Evolutionary conservation across 2,329 filamentous ascomycete genomes (phyloP), one percentile per base, ranked within the genome.

Genomic region (Aspergillus hiratsukae): DNA sequence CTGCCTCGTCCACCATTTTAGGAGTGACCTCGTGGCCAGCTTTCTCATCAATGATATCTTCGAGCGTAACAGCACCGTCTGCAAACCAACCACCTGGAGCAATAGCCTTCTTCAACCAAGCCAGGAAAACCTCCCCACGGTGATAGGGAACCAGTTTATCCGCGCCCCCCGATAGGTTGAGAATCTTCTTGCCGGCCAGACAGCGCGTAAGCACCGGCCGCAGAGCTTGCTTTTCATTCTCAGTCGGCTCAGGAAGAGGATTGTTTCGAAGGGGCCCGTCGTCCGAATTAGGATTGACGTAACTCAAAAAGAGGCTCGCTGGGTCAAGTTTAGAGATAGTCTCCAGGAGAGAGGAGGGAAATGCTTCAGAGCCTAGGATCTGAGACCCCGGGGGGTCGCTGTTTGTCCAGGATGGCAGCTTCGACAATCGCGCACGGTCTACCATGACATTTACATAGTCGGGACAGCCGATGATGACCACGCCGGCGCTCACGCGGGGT

Each of bases 381-480:
- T 80, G 74, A 0, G 78, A 72, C 0, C 86, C 87, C 0, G 80
- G 78, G 0, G 81, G 78, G 17, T 82, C 76, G 11, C 80, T 79
- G 1, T 77, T 71, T 0, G 81, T 82, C 74, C 82, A 90, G 0
- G 84, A 83, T 14, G 80, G 61, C 10, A 88, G 77, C 66, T 87
- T 90, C 0, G 87, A 88, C 40, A 87, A 78, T 4, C 83, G 79
- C 0, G 93, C 93, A 10, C 94, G 89, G 65, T 93, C 87, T 8
- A 79, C 80, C 85, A 97, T 88, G 17, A 97, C 78, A 71, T 89
- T 80, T 61, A 87, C 84, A 66, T 90, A 96, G 73, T 99, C 93
- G 0, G 92, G 91, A 72, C 91, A 96, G 1, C 93, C 94, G 53
- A 97, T 89, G 25, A 96, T 82, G 2, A 89, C 81, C 7, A 96